Evolutionary conservation across 2,329 filamentous ascomycete genomes (phyloP), one percentile per base, ranked within the genome.

Genomic region (Colletotrichum melonis): DNA sequence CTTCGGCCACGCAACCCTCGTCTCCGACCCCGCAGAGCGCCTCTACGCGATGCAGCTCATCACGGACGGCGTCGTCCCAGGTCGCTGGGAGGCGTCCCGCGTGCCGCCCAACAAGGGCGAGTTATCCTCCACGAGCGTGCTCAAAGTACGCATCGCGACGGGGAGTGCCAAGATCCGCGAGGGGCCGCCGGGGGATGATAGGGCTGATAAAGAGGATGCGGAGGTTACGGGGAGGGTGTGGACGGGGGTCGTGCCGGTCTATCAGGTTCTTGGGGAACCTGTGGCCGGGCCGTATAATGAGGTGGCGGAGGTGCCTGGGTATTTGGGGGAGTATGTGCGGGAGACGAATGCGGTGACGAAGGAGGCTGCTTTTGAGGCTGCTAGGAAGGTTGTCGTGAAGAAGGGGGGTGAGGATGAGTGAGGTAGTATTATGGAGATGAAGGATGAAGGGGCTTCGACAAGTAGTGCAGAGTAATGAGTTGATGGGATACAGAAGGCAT

Each of bases 31-130:
- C 0, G 89, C 87, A 3, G 95, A 97, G 84, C 94, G 94, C 79
- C 80, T 94, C 5, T 97, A 90, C 84, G 94, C 94, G 8, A 93
- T 97, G 91, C 84, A 92, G 77, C 85, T 93, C 70, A 92, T 97
- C 80, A 97, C 94, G 2, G 88, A 97, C 80, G 87, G 88, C 49
- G 90, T 96, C 14, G 88, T 96, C 2, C 87, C 91, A 0, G 85
- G 87, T 14, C 90, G 94, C 5, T 97, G 93, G 91, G 85, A 87
- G 22, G 86, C 93, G 78, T 90, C 90, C 19, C 89, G 95, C 4
- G 84, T 91, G 6, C 94, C 94, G 5, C 94, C 94, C 1, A 93
- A 91, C 57, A 86, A 86, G 59, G 90, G 91, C 12, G 95, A 97
- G 86, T 89, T 97, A 86, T 90, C 91, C 73, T 91, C 89, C 72